phyloP scores from a whole-genome alignment of 352 stramenopile genomes.

The Phytophthora sp. region DNA sequence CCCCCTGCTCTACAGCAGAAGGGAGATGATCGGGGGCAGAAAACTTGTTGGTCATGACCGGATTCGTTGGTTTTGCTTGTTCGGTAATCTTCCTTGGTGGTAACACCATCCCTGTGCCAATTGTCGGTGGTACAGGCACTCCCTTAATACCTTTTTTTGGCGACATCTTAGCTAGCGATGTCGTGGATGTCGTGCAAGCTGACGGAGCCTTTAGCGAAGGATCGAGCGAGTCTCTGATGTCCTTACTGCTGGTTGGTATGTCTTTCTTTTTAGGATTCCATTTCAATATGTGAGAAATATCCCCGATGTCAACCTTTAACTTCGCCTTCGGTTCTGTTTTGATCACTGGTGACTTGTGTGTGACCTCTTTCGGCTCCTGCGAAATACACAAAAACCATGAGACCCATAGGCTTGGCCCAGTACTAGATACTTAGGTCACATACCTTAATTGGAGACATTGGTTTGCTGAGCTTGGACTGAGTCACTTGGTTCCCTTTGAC shows the following conservation, averaged over 20 bases:
- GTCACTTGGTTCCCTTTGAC: constrained; percentile 30
- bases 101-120: background rate
- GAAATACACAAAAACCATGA: constrained; percentile 6
- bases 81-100: background rate
- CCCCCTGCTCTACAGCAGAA: constrained; percentile 12
- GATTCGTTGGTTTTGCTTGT: background rate
- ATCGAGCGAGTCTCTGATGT: background rate
- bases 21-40: background rate
- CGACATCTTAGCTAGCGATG: constrained; percentile 2
- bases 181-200: background rate
- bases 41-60: background rate
- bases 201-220: constrained; percentile 3
- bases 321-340: constrained; percentile 18
- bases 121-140: background rate
- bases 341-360: background rate
- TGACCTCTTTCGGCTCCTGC: background rate
- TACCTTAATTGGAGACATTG: constrained; percentile 28
- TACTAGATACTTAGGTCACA: no score
- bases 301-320: constrained; percentile 24
- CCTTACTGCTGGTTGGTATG: background rate
- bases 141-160: constrained; percentile 5
- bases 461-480: constrained; percentile 21
- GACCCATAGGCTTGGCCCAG: no score
- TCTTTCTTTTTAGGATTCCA: constrained; percentile 28
- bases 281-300: constrained; percentile 30